phyloP scores from a whole-genome alignment of 768 basidiomycete genomes.

The Termitomyces sp. region DNA sequence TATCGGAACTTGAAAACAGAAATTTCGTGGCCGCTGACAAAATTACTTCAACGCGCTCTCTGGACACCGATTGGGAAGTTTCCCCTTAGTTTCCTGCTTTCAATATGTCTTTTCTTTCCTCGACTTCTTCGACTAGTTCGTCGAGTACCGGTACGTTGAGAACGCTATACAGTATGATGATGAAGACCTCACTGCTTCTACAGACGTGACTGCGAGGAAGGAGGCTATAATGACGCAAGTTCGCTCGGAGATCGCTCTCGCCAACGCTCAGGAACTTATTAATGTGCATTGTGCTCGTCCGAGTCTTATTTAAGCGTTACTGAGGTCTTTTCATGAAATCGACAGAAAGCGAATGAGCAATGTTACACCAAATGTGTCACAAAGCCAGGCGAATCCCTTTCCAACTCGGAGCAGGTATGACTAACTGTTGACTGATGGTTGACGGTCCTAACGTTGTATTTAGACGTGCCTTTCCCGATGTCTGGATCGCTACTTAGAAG shows the following conservation, averaged over 20 bases:
- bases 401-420: constrained; percentile 64
- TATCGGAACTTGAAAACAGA: constrained; percentile 9
- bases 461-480: constrained; percentile 75
- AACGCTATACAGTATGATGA: neutral
- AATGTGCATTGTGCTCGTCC: constrained; percentile 39
- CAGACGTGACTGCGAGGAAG: constrained; percentile 43
- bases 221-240: constrained; percentile 59
- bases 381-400: constrained; percentile 67
- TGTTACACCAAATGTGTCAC: constrained; percentile 75
- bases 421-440: neutral
- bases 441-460: constrained; percentile 1
- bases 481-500: constrained; percentile 80
- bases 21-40: constrained; percentile 10
- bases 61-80: neutral
- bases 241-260: constrained; percentile 62
- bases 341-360: constrained; percentile 72
- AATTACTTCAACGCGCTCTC: neutral
- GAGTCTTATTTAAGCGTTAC: neutral
- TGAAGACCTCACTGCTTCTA: neutral
- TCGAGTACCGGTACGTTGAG: neutral
- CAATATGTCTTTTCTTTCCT: constrained; percentile 4
- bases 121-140: neutral
- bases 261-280: constrained; percentile 78
- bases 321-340: neutral
- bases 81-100: neutral